Base-by-base conservation (phyloP, 805 yeast genomes). In the Lipomyces kockii region DNA sequence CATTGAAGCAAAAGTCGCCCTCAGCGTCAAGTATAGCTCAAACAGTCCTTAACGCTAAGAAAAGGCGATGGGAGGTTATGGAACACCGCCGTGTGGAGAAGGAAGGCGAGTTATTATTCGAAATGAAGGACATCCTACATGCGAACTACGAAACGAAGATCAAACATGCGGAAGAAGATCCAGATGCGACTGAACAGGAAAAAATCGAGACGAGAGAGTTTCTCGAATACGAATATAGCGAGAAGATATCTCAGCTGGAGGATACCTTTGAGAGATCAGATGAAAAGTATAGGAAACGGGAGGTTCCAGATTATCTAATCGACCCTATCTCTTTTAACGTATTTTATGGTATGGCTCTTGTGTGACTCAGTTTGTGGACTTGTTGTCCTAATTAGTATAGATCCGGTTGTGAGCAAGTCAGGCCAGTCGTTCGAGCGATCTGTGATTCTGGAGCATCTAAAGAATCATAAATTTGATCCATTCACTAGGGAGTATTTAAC, bases 341-440 rank as follows among this genome's bases (percentile, higher is more conserved):
- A 39, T 80, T 81, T 67, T 70, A 69, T 55, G 74, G 61, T 69
- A 55, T 54, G 58, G n/a, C 29, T 43, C 20, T 9, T n/a, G 27
- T 43, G n/a, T 14, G 55, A 11, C 29, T 6, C 43, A 43, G 11
- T 9, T 39, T 17, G 27, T 22, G 17, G 39, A 37, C 56, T n/a
- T 17, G 12, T 22, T 25, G 6, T 32, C 25, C 27, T 60, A 11
- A 59, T 67, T 6, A 9, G 57, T 25, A 4, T 67, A 58, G 84
- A 82, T 49, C 85, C 85, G 0, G 85, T 83, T 5, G 74, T 83
- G n/a, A 77, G 82, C 5, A 82, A 82, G 9, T 76, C 82, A 17
- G 85, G 85, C 2, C 79, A 79, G 29, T 76, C 83, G 0, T 83
- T 79, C 65, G 85, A 83, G 66, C 76, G 78, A 60, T 68, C 82